Evolutionary conservation across 1,284 basidiomycete species (phyloP).

Genomic region (Volvariella surrecta): DNA sequence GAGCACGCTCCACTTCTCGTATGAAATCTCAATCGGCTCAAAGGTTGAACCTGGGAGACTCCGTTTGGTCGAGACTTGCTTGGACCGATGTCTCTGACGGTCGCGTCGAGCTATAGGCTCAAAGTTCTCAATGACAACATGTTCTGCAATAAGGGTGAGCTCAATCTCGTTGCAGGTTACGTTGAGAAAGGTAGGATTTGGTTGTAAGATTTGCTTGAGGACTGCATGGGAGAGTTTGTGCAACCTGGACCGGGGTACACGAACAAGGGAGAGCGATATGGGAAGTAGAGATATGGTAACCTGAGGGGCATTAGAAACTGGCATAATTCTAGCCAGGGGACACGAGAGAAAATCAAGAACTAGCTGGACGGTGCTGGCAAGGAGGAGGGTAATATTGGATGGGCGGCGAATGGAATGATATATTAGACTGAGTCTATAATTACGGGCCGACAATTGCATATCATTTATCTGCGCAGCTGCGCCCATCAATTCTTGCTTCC

Average conservation of each 20-base stretch:
- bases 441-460: too few relatives aligned
- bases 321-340: background rate
- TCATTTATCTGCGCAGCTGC: too few relatives aligned
- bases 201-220: slow-evolving; percentile 60
- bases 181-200: slow-evolving; percentile 59
- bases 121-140: slow-evolving; percentile 48
- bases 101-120: slow-evolving; percentile 54
- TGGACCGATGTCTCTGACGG: slow-evolving; percentile 33
- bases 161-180: slow-evolving; percentile 70
- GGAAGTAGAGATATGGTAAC: slow-evolving; percentile 65
- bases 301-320: slow-evolving; percentile 18
- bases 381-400: too few relatives aligned
- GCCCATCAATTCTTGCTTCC: too few relatives aligned
- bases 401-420: too few relatives aligned
- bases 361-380: too few relatives aligned
- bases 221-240: slow-evolving; percentile 49
- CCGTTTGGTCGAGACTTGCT: slow-evolving; percentile 25
- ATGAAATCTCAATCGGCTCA: slow-evolving; percentile 59
- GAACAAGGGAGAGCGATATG: slow-evolving; percentile 60
- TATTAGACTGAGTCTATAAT: too few relatives aligned
- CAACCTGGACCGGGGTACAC: slow-evolving; percentile 60
- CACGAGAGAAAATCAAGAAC: background rate
- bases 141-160: slow-evolving; percentile 64
- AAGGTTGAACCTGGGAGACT: slow-evolving; percentile 13
- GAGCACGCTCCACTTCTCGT: slow-evolving; percentile 66